phyloP scores from a whole-genome alignment of 2,329 filamentous ascomycete genomes.

The Curvularia sp. region DNA sequence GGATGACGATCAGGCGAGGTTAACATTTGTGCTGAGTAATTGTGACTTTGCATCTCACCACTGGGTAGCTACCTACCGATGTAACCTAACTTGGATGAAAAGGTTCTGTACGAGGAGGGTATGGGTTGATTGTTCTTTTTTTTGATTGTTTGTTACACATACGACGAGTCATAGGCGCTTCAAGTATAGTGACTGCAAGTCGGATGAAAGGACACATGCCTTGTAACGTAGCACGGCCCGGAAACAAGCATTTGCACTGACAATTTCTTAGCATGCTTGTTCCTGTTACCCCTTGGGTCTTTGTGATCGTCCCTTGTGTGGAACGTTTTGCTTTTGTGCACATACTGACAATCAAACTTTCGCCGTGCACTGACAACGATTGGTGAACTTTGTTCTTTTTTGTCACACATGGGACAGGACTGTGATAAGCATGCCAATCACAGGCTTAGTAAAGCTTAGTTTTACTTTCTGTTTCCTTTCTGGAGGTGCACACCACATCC shows the following conservation, averaged over 20 bases:
- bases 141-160: no score
- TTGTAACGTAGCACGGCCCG: neutral
- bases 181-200: neutral
- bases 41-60: neutral
- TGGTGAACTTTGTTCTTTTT: neutral
- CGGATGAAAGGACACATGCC: neutral
- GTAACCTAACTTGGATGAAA: neutral
- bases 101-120: no score
- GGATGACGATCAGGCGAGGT: neutral
- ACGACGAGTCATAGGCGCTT: no score
- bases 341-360: neutral
- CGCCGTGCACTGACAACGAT: neutral
- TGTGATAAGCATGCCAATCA: neutral
- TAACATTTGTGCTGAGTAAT: neutral
- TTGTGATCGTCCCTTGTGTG: neutral
- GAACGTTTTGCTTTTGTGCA: neutral
- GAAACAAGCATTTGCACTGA: neutral
- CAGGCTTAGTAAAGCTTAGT: neutral
- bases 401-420: neutral
- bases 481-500: neutral
- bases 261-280: conserved; percentile 3
- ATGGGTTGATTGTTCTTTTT: no score
- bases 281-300: neutral
- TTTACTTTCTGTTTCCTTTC: neutral
- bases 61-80: neutral